Evolutionary conservation across 768 basidiomycete genomes (phyloP), one percentile per base, ranked within the genome.

Genomic region (Lentinula guzmanii): DNA sequence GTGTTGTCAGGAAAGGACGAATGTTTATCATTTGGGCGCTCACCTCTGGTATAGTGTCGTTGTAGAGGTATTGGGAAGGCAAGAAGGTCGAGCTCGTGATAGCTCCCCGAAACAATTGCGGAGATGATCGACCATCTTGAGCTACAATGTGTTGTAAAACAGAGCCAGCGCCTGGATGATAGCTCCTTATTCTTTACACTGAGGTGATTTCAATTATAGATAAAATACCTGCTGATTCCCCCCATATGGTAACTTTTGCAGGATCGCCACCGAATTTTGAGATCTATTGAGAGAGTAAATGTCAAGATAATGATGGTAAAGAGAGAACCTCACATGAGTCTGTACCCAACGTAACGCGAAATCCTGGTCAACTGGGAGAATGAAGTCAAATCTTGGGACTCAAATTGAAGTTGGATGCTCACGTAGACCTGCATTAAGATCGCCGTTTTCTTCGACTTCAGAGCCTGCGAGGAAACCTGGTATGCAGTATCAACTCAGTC

Each of bases 321-420:
- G 39, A 41, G 37, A 39, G 8, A 31, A 31, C 50, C 65, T 3
- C 63, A 76, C 75, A 46, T 75, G 61, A 28, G 68, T 54, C 39
- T 76, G 75, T 1, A 76, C 70, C 75, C 75, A 76, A 33, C 67
- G 45, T 0, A 76, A 51, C 21, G 74, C 75, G 60, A 73, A 72
- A 0, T 61, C 60, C 51, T 76, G 76, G 60, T 76, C 76, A 16
- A 76, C 74, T 76, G 8, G 18, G 5, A 41, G 4, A 33, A 24
- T 39, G 9, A 37, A 16, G 3, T 54, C 39, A 4, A 21, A 15
- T 13, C 4, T 42, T 33, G 46, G 13, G 9, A 18, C 21, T 18
- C 41, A 15, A 52, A 28, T 9, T 31, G 37, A 11, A 54, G 16
- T 24, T 15, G 24, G 31, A 53, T 3, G 65, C 71, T 66, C 21